Percentiles rank a stretch among this genome's conserved stretches.
These are phyloP conservation scores for Punica granatum DNA, from an alignment of 345 rosid genomes.

Conservation along the genomic window DNA sequence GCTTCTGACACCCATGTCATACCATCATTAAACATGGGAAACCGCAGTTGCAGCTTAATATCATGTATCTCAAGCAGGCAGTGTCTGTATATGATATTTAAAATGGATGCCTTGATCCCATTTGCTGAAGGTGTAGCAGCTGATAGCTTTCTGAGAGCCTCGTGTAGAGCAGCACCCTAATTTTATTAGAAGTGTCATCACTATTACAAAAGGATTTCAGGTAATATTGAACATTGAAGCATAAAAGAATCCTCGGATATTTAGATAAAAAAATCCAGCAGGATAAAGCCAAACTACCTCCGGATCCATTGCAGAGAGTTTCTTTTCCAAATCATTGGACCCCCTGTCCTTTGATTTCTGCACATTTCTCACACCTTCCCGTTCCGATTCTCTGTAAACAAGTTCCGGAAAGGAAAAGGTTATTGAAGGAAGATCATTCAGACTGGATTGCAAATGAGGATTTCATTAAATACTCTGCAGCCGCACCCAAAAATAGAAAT, in stretches of 20 bases:
- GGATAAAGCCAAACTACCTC: conserved; percentile 43
- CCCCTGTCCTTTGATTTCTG: conserved; percentile 20
- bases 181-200: conserved; percentile 3
- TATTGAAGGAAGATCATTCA: background rate
- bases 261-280: background rate
- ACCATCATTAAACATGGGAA: conserved; percentile 37
- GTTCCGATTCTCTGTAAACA: conserved; percentile 30
- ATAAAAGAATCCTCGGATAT: background rate
- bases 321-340: conserved; percentile 37
- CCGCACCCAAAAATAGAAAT: background rate
- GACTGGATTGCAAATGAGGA: background rate
- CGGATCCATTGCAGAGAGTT: conserved; percentile 55
- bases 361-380: conserved; percentile 26
- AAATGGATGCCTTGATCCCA: conserved; percentile 37
- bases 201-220: background rate
- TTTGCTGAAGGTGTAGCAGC: conserved; percentile 26
- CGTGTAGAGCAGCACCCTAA: conserved; percentile 73
- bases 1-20: conserved; percentile 35
- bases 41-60: conserved; percentile 37
- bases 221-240: background rate
- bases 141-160: conserved; percentile 44
- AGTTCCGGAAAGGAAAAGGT: background rate
- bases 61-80: conserved; percentile 37
- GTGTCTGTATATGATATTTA: conserved; percentile 58
- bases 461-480: background rate